These are phyloP conservation scores for Aspergillus brunneoviolaceus DNA, from an alignment of 2,329 filamentous ascomycete species.

Conservation along the genomic window DNA sequence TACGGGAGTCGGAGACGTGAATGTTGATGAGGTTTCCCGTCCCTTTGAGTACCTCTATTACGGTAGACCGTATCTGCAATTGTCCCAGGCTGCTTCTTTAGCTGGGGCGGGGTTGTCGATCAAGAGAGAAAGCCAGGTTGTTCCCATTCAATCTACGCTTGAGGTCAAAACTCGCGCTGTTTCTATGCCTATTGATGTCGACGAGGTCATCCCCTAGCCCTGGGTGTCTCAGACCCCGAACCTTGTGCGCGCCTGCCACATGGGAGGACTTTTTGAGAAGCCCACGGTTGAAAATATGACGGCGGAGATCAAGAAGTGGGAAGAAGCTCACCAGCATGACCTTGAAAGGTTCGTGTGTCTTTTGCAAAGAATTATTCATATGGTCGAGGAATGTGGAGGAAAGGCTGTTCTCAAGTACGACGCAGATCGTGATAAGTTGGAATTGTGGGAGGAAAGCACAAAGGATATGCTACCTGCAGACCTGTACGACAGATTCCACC, in stretches of 20 bases:
- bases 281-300: slow-evolving; percentile 40
- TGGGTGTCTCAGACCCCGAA: slow-evolving; percentile 51
- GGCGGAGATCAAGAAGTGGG: slow-evolving; percentile 36
- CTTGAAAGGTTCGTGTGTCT: slow-evolving; percentile 35
- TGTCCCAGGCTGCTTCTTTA: background rate
- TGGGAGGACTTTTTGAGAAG: slow-evolving; percentile 35
- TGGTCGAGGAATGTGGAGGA: slow-evolving; percentile 29
- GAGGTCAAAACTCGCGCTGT: slow-evolving; percentile 49
- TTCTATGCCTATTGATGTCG: slow-evolving; percentile 34
- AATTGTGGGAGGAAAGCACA: slow-evolving; percentile 21
- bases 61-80: background rate
- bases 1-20: background rate
- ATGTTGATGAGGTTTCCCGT: slow-evolving; percentile 26
- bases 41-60: slow-evolving; percentile 7
- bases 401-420: slow-evolving; percentile 28
- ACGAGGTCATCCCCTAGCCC: slow-evolving; percentile 43
- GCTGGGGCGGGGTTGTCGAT: slow-evolving; percentile 31
- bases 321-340: slow-evolving; percentile 32
- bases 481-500: slow-evolving; percentile 29
- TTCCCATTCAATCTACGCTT: slow-evolving; percentile 40
- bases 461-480: slow-evolving; percentile 31
- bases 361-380: slow-evolving; percentile 31
- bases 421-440: slow-evolving; percentile 22
- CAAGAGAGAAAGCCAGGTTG: slow-evolving; percentile 29
- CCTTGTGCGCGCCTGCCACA: slow-evolving; percentile 49